phyloP scores from a whole-genome alignment of 1,139 yeast genomes.

The Yamadazyma membranifaciens region DNA sequence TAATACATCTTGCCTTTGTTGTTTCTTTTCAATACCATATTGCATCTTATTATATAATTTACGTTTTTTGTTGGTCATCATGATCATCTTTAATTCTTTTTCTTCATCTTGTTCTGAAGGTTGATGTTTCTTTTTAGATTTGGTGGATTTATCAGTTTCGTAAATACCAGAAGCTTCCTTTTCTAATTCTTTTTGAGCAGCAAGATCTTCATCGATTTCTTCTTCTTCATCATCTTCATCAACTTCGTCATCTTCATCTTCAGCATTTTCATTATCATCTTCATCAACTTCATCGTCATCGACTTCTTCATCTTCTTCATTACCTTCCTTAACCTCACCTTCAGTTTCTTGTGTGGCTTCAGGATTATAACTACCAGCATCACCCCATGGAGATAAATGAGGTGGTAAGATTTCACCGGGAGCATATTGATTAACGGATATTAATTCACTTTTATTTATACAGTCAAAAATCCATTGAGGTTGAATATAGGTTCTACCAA shows the following conservation, averaged over 20 bases:
- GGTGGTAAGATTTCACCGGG: constrained; percentile 97
- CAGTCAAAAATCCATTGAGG: constrained; percentile 98
- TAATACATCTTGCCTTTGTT: constrained; percentile 70
- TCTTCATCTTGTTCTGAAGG: constrained; percentile 61
- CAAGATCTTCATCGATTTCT: constrained; percentile 57
- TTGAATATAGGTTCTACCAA: constrained; percentile 91
- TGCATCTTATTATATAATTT: constrained; percentile 94
- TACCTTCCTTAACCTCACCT: constrained; percentile 25
- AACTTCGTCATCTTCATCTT: constrained; percentile 45
- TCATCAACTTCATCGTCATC: constrained; percentile 54
- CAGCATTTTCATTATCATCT: constrained; percentile 52
- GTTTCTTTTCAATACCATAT: constrained; percentile 85
- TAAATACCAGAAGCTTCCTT: constrained; percentile 86
- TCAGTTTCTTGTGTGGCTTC: constrained; percentile 33
- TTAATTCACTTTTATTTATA: constrained; percentile 71
- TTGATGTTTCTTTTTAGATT: constrained; percentile 31
- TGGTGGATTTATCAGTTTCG: constrained; percentile 18
- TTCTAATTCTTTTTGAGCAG: constrained; percentile 82
- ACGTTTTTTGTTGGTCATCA: constrained; percentile 98
- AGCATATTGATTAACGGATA: constrained; percentile 77
- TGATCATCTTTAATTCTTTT: constrained; percentile 84
- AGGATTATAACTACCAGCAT: constrained; percentile 87
- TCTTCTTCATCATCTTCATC: constrained; percentile 50
- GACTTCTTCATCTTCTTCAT: constrained; percentile 41
- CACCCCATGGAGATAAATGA: constrained; percentile 99